These are phyloP conservation scores for Pseudogymnoascus sp. DNA, from an alignment of 2,329 filamentous ascomycete genomes.

Conservation along the genomic window DNA sequence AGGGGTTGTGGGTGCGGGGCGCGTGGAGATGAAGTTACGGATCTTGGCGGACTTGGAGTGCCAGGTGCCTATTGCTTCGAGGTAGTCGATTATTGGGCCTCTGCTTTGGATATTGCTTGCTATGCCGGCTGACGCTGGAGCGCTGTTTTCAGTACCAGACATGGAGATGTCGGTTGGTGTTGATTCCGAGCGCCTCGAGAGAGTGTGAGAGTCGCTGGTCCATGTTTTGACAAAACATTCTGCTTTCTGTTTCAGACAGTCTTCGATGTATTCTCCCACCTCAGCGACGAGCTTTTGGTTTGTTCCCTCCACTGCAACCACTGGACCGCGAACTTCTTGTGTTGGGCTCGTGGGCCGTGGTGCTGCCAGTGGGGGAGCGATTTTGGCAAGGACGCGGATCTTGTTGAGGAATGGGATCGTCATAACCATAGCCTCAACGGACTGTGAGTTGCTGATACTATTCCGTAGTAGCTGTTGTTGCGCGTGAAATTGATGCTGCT, in stretches of 20 bases:
- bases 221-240: constrained; percentile 28
- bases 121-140: background rate
- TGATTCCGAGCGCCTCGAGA: background rate
- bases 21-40: constrained; percentile 46
- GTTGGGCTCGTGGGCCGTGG: constrained; percentile 31
- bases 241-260: constrained; percentile 25
- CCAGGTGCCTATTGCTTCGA: constrained; percentile 66
- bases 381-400: constrained; percentile 67
- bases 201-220: constrained; percentile 15
- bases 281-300: constrained; percentile 45
- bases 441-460: constrained; percentile 37
- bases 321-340: constrained; percentile 58
- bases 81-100: constrained; percentile 49
- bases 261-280: constrained; percentile 56
- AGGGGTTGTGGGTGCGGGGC: constrained; percentile 14
- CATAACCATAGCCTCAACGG: constrained; percentile 66
- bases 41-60: constrained; percentile 70
- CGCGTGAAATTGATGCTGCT: constrained; percentile 32
- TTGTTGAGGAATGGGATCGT: constrained; percentile 69
- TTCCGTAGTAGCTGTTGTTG: constrained; percentile 26
- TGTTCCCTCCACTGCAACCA: constrained; percentile 79
- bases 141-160: background rate
- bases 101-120: background rate
- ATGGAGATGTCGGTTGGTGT: background rate
- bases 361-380: constrained; percentile 60